Evolutionary conservation across 805 yeast species (phyloP).

Genomic region (Priceomyces medius): DNA sequence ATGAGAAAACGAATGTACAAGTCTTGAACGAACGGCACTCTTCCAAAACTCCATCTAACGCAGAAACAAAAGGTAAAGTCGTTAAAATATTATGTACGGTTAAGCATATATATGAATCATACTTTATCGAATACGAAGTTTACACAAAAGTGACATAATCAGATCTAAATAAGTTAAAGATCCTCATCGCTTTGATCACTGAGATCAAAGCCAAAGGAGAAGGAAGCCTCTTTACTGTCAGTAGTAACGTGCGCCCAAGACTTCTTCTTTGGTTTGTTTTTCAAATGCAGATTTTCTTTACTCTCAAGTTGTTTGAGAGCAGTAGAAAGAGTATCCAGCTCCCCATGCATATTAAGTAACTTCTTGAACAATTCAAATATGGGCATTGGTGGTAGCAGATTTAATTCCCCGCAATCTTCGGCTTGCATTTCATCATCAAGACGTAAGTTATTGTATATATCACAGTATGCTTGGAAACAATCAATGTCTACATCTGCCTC

Average conservation of each 20-base stretch:
- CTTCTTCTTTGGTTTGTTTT: conserved; percentile 34
- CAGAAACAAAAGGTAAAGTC: no score
- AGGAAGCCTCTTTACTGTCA: conserved; percentile 9
- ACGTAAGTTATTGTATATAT: conserved; percentile 22
- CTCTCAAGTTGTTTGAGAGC: conserved; percentile 29
- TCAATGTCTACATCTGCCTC: conserved; percentile 12
- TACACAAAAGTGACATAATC: no score
- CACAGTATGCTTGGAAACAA: conserved; percentile 26
- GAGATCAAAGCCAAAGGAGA: conserved; percentile 33
- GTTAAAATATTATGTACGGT: no score
- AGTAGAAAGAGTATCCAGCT: conserved; percentile 27
- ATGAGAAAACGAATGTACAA: neutral
- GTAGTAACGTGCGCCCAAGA: conserved; percentile 51
- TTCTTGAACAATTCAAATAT: conserved; percentile 60
- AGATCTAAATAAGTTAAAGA: no score
- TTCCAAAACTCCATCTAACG: no score
- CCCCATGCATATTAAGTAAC: conserved; percentile 43
- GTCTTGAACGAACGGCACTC: no score
- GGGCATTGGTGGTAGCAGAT: conserved; percentile 47
- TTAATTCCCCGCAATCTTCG: conserved; percentile 66
- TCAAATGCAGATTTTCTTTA: conserved; percentile 31
- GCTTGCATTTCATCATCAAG: conserved; percentile 28
- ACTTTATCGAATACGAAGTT: no score
- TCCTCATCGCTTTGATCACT: conserved; percentile 26
- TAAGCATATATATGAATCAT: no score